These are phyloP conservation scores for Cyclanthera cordifolia DNA, from an alignment of 306 rosid species.

Conservation along the genomic window DNA sequence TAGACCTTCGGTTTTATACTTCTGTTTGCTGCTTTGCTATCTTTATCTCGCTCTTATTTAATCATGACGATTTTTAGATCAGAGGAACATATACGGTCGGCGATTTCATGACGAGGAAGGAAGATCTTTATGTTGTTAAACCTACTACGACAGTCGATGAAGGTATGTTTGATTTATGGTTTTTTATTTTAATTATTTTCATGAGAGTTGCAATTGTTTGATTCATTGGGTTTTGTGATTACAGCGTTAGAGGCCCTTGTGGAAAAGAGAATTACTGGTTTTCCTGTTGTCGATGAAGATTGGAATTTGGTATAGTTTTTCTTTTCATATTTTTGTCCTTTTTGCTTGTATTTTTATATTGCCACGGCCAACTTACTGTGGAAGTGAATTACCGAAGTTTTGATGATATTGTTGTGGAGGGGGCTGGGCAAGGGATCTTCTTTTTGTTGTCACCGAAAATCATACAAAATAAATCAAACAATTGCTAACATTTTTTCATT, in stretches of 20 bases:
- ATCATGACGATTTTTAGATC: slow-evolving; percentile 26
- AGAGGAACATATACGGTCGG: slow-evolving; percentile 51
- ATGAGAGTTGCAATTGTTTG: slow-evolving; percentile 3
- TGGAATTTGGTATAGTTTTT: slow-evolving; percentile 61
- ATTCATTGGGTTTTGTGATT: slow-evolving; percentile 5
- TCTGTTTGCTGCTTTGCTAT: not conserved
- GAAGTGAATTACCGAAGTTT: not conserved
- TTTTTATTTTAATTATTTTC: not conserved
- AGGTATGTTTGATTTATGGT: slow-evolving; percentile 30
- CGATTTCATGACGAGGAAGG: slow-evolving; percentile 80
- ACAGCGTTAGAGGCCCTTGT: slow-evolving; percentile 72
- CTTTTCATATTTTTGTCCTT: not conserved
- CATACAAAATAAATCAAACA: not conserved
- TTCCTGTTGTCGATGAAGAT: slow-evolving; percentile 86
- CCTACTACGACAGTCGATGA: slow-evolving; percentile 68
- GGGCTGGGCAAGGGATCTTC: not conserved
- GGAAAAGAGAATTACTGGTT: slow-evolving; percentile 70
- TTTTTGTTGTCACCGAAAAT: not conserved
- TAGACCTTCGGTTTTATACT: not conserved
- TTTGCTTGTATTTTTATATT: not conserved
- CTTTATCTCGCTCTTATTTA: not conserved
- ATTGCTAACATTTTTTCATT: not conserved
- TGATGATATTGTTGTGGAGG: not conserved
- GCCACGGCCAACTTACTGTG: not conserved
- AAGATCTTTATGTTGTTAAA: slow-evolving; percentile 48